A percentile compares a stretch with the other conserved stretches of the same genome.
Conservation (phyloP, 345 rosid genomes). For the Gossypium ekmanianum region DNA sequence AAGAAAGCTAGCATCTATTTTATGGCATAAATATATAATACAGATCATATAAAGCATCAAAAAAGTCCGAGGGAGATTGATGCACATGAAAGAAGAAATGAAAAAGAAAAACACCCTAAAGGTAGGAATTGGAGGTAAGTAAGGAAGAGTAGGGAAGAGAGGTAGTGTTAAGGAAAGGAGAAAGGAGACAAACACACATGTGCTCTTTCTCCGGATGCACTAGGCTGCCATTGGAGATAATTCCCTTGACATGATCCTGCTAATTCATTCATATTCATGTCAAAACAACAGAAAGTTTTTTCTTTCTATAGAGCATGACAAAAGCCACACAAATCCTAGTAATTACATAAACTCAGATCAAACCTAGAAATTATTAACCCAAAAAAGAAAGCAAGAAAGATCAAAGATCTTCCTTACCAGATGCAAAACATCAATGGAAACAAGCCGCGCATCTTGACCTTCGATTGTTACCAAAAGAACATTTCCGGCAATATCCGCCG, state of each 20-base stretch:
- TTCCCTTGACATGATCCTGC: slow-evolving; percentile 99
- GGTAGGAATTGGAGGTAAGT: slow-evolving; percentile 58
- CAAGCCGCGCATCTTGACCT: slow-evolving; percentile 92
- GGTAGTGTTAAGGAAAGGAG: slow-evolving; percentile 96
- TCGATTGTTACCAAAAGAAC: slow-evolving; percentile 89
- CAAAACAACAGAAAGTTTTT: slow-evolving; percentile 53
- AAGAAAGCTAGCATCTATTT: slow-evolving; percentile 7
- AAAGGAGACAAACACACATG: slow-evolving; percentile 99
- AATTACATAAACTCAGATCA: slow-evolving; percentile 38
- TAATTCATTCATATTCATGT: slow-evolving; percentile 96
- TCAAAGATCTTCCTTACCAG: slow-evolving; percentile 58
- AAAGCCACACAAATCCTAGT: slow-evolving; percentile 56
- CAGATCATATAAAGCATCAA: slow-evolving; percentile 25
- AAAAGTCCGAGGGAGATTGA: slow-evolving; percentile 25
- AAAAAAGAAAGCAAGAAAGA: slow-evolving; percentile 16
- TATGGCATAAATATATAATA: not conserved
- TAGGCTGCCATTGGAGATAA: slow-evolving; percentile 98
- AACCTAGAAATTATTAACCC: slow-evolving; percentile 30
- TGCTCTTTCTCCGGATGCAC: slow-evolving; percentile 97
- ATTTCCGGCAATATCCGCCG: slow-evolving; percentile 97
- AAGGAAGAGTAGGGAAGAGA: slow-evolving; percentile 86
- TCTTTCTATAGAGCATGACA: slow-evolving; percentile 45
- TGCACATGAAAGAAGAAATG: slow-evolving; percentile 23
- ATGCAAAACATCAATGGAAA: slow-evolving; percentile 97
- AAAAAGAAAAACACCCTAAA: slow-evolving; percentile 32